Conservation (phyloP, 495 filamentous ascomycete genomes). For the Parmelia sp. region DNA sequence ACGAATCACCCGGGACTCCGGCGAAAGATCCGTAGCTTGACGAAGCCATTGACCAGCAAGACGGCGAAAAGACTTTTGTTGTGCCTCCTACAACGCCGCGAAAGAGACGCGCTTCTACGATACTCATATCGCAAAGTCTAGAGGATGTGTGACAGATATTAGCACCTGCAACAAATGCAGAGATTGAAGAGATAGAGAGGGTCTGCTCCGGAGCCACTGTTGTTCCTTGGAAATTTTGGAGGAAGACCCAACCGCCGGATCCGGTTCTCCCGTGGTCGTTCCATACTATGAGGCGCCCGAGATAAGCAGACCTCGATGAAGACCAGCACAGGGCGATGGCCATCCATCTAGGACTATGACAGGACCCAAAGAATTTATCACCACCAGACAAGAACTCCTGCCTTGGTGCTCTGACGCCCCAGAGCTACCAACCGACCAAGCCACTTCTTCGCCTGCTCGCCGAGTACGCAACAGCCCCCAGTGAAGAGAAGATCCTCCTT, state of each 20-base stretch:
- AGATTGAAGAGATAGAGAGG: constrained; percentile 51
- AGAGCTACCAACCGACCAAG: constrained; percentile 88
- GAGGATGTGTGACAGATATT: constrained; percentile 65
- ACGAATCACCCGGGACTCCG: constrained; percentile 46
- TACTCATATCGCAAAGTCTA: constrained; percentile 67
- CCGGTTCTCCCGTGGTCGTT: constrained; percentile 50
- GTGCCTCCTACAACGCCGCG: constrained; percentile 32
- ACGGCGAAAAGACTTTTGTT: constrained; percentile 31
- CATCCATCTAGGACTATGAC: constrained; percentile 97
- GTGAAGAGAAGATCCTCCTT: constrained; percentile 79
- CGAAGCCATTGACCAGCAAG: constrained; percentile 34
- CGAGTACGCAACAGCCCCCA: constrained; percentile 70
- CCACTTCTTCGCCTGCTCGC: constrained; percentile 76
- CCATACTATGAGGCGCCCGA: constrained; percentile 77
- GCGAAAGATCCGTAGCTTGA: constrained; percentile 46
- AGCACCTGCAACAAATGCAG: constrained; percentile 36
- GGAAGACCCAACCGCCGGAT: constrained; percentile 48
- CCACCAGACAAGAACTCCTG: constrained; percentile 81
- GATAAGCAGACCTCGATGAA: constrained; percentile 72
- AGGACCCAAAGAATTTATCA: constrained; percentile 71
- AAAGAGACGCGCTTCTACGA: constrained; percentile 69
- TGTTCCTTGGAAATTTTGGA: constrained; percentile 62
- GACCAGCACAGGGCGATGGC: constrained; percentile 82
- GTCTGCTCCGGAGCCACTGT: constrained; percentile 88
- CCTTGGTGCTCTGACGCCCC: constrained; percentile 94